Evolutionary conservation across 75 land plant species (phyloP).

Genomic region (Selaginella tamariscina): DNA sequence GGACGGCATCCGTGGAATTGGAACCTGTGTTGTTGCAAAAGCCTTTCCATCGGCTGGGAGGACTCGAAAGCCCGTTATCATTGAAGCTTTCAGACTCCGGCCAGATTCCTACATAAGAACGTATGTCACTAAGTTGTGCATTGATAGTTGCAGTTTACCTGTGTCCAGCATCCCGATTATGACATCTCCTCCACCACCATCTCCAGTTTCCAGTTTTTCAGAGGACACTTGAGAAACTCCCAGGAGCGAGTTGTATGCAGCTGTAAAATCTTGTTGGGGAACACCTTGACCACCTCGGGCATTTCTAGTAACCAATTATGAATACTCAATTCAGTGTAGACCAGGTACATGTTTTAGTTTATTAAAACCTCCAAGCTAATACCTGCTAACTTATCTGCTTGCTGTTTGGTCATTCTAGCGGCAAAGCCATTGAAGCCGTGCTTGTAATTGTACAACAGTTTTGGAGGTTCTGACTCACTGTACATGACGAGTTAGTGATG

Average conservation of each 20-base stretch:
- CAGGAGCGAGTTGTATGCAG: constrained; percentile 74
- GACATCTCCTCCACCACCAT: constrained; percentile 13
- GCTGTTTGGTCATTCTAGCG: neutral
- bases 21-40: neutral
- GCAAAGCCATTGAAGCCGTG: constrained; percentile 11
- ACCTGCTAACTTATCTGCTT: neutral
- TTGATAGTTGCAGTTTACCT: constrained; percentile 24
- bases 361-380: neutral
- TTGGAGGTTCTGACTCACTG: neutral
- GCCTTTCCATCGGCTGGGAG: constrained; percentile 15
- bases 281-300: constrained; percentile 48
- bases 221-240: too few species aligned
- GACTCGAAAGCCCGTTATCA: constrained; percentile 1
- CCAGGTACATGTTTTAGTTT: neutral
- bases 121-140: neutral
- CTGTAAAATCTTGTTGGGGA: constrained; percentile 26
- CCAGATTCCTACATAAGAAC: constrained; percentile 14
- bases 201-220: constrained; percentile 19
- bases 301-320: constrained; percentile 30
- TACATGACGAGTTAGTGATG: neutral
- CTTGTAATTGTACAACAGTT: constrained; percentile 1
- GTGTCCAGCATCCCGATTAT: constrained; percentile 80
- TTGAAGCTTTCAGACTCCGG: constrained; percentile 15
- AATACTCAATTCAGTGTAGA: neutral
- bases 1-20: neutral